Base-by-base conservation (phyloP, 2,329 filamentous ascomycete genomes). In the Xylariaceae sp. region DNA sequence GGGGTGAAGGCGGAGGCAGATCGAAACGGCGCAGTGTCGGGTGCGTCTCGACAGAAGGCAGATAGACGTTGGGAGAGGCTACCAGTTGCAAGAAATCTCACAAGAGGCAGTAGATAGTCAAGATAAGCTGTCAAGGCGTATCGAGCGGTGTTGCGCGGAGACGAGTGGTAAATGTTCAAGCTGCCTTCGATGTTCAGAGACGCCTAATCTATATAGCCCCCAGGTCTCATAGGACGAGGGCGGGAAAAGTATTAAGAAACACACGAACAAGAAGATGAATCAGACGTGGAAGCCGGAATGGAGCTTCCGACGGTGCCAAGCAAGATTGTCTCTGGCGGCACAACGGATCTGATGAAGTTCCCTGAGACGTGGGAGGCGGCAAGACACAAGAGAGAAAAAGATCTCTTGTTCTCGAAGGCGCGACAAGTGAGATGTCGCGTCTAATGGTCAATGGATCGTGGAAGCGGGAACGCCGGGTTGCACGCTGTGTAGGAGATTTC, bases 401-500 rank as follows among this genome's bases (percentile, higher is more conserved):
- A 62, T 13, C 42, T 63, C 64, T 67, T 68, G 68, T 69, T 67
- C 66, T 69, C 67, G 68, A 69, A 66, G 65, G 66, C 64, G 68
- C 68, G 66, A 65, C 64, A 65, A 52, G 56, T 55, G 65, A 56
- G 66, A 65, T 67, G 66, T 69, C 66, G 67, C 64, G 66, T 56
- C 52, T 54, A 59, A 53, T 47, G 55, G 55, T 60, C 62, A 66
- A 64, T 58, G 59, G 53, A 53, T 52, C 49, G 30, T 51, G 56
- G 60, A 62, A 58, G 45, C 49, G 45, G 61, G 42, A 37, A 62
- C 57, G 55, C 48, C 60, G 56, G 55, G 35, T 49, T 53, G 55
- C 59, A 47, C 30, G 60, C 47, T 51, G 55, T 49, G 51, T 42
- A 49, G 59, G 50, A 62, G 59, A 54, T 51, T 56, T 62, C 61